These are phyloP conservation scores for Colletotrichum graminicola DNA, from an alignment of 2,329 filamentous ascomycete genomes.

Conservation along the genomic window DNA sequence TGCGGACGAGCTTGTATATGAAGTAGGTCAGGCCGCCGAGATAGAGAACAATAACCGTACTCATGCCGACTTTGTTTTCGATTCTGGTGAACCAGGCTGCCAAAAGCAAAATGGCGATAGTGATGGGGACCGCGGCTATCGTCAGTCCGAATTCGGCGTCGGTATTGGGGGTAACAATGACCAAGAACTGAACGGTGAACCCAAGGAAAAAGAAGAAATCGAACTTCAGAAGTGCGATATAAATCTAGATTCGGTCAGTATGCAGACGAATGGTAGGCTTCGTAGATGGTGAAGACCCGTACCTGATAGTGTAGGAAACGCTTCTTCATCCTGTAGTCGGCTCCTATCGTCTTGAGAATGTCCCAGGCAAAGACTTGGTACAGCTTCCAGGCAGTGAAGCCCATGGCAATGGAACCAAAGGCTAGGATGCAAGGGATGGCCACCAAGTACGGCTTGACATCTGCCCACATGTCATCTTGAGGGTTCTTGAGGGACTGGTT, in stretches of 20 bases:
- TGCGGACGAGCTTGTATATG: conserved; percentile 96
- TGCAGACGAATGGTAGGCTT: not conserved
- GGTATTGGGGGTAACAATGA: conserved; percentile 80
- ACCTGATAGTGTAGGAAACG: conserved; percentile 97
- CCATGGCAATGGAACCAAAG: conserved; percentile 78
- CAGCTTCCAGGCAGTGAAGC: conserved; percentile 89
- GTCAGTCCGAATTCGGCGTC: conserved; percentile 87
- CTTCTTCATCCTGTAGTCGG: conserved; percentile 96
- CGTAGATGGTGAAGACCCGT: conserved; percentile 46
- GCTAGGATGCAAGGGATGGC: conserved; percentile 89
- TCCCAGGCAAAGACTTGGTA: conserved; percentile 99
- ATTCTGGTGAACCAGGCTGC: conserved; percentile 88
- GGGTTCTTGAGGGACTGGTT: conserved; percentile 51
- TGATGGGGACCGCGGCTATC: conserved; percentile 89
- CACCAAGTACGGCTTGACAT: conserved; percentile 81
- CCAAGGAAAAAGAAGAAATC: conserved; percentile 99
- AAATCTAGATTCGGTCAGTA: conserved; percentile 72
- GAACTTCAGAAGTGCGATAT: conserved; percentile 97
- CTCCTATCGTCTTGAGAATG: conserved; percentile 99
- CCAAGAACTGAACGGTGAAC: conserved; percentile 97
- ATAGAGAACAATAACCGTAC: conserved; percentile 84
- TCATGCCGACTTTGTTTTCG: conserved; percentile 85
- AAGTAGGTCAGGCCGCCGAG: conserved; percentile 94
- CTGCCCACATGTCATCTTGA: conserved; percentile 70
- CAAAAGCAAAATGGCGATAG: conserved; percentile 86